Base-by-base conservation (phyloP, 352 stramenopile species). In the Globisporangium recalcitrans region DNA sequence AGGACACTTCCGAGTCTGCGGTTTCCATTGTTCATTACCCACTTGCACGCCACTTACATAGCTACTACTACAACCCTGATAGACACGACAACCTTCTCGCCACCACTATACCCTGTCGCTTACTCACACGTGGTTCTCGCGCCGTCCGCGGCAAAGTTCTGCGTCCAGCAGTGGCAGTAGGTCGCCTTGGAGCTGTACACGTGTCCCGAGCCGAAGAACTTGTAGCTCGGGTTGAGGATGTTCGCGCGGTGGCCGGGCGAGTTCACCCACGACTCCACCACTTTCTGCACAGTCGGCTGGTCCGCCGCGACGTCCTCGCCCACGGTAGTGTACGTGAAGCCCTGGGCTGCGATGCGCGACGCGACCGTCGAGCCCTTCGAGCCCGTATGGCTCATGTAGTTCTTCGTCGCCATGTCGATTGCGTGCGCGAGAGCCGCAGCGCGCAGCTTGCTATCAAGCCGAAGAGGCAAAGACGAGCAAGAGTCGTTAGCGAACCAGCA, bases 301-400 rank as follows among this genome's bases (percentile, higher is more conserved):
- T 38, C 38, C 0, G 67, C 67, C 3, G 70, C 70, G 32, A 78
- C 68, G 44, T 78, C 69, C 65, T 78, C 68, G 6, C 56, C 65
- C 27, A 75, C 61, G 7, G 58, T 67, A 22, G 58, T 72, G 48
- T 67, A 78, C 53, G 64, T 47, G 47, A 75, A 78, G 16, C 68
- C 61, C 51, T 73, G 51, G 24, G 46, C 47, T 32, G 61, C 68
- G 26, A 78, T 56, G 19, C 68, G 71, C 40, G 22, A 24, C 2
- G 11, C 22, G 54, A 68, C 65, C 4, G 57, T 68, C 40, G 64
- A 73, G 21, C 67, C 67, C 24, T 31, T 44, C 6, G 56, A 64
- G 31, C 70, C 70, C 1, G 56, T 70, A 62, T 77, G 70, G 42
- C 38, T 56, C 67, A 76, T 74, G 34, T 62, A 74, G 57, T 70